A percentile compares a stretch with the other conserved stretches of the same genome.
phyloP scores from a whole-genome alignment of 192 early-diverging fungal genomes.

The Paraglomus brasilianum region DNA sequence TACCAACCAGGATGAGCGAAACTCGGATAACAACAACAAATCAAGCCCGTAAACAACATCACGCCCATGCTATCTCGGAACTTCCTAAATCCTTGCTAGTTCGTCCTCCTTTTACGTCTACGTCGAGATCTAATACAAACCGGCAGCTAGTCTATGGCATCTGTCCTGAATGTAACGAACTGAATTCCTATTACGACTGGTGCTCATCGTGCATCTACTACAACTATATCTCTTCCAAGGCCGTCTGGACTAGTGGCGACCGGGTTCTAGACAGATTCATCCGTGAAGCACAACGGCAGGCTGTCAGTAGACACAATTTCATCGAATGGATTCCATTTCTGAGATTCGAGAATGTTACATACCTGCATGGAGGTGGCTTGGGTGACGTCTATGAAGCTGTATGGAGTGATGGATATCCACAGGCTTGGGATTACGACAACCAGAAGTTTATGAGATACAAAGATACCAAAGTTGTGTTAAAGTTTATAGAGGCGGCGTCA shows the following conservation, averaged over 20 bases:
- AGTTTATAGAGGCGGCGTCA: too few species aligned
- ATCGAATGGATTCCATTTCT: constrained; percentile 16
- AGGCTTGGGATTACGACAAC: background rate
- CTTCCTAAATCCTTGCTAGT: too few species aligned
- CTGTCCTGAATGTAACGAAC: background rate
- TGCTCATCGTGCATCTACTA: constrained; percentile 11
- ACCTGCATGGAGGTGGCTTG: constrained; percentile 9
- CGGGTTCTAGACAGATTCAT: constrained; percentile 1
- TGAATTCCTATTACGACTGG: background rate
- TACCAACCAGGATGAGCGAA: too few species aligned
- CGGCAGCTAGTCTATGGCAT: too few species aligned
- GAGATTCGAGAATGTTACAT: constrained; percentile 2
- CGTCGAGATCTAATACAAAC: too few species aligned
- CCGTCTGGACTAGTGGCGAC: constrained; percentile 6
- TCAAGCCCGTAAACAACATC: too few species aligned
- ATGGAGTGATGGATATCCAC: constrained; percentile 14
- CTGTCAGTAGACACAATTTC: background rate
- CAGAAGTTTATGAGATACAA: too few species aligned
- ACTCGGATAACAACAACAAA: too few species aligned
- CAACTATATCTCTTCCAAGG: background rate
- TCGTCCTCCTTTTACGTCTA: too few species aligned
- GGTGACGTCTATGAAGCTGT: constrained; percentile 8
- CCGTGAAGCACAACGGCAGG: constrained; percentile 12
- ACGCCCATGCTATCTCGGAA: too few species aligned
- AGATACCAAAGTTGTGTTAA: too few species aligned